Base-by-base conservation (phyloP, 2,329 filamentous ascomycete genomes). In the Sporothrix variecibatus region DNA sequence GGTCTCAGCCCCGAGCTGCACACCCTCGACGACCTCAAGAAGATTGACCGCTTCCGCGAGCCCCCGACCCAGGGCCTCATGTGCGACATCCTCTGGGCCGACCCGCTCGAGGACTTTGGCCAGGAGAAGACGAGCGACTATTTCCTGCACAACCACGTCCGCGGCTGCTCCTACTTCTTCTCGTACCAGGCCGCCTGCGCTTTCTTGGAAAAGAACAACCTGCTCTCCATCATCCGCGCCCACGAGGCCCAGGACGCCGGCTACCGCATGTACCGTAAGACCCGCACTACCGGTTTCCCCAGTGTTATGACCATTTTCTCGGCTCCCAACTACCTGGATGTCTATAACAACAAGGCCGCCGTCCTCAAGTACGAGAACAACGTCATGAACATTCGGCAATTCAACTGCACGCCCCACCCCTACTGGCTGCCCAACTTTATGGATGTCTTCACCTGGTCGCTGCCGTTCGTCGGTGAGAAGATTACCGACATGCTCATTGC, bases 241-340 rank as follows among this genome's bases (percentile, higher is more conserved):
- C 96, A 99, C 86, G 96, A 99, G 84, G 96, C 96, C 53, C 96
- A 99, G 86, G 96, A 99, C 85, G 96, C 96, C 51, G 96, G 96
- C 26, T 99, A 99, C 84, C 90, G 96, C 82, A 99, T 99, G 96
- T 99, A 99, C 84, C 91, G 96, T 78, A 99, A 99, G 88, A 99
- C 96, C 34, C 90, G 95, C 77, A 98, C 96, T 1, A 99, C 96
- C 26, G 96, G 96, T 2, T 99, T 99, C 86, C 96, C 96, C 28
- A 98, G 95, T 85, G 96, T 99, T 77, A 99, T 99, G 96, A 99
- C 96, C 78, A 99, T 99, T 80, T 99, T 99, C 88, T 98, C 95
- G 62, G 96, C 96, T 1, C 96, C 96, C 51, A 99, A 99, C 84
- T 99, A 99, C 82, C 90, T 99, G 77, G 96, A 99, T 80, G 95